Evolutionary conservation across 78 protist genomes (phyloP).

Genomic region (Pigoraptor vietnamica): DNA sequence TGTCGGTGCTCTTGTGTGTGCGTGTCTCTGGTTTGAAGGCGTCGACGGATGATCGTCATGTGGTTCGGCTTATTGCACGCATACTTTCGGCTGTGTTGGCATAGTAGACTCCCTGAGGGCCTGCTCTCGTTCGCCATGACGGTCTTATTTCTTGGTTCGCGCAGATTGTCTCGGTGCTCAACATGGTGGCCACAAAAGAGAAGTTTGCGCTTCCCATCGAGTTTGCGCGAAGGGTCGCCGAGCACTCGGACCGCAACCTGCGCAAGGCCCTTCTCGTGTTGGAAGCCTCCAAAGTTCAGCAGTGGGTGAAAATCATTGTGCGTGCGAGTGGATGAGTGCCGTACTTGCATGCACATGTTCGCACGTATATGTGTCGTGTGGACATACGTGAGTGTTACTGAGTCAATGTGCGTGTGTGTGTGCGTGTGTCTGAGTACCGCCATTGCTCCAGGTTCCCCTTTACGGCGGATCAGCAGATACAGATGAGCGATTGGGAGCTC

Average conservation of each 20-base stretch:
- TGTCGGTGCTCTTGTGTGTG: not conserved
- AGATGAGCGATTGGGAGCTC: conserved; percentile 81
- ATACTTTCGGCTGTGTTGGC: not conserved
- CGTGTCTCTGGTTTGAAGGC: not conserved
- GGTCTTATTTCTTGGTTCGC: no score
- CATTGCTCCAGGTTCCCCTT: conserved; percentile 63
- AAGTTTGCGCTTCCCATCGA: conserved; percentile 13
- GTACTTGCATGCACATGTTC: no score
- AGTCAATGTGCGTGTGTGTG: no score
- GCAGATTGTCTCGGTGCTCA: conserved; percentile 27
- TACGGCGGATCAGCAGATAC: conserved; percentile 1
- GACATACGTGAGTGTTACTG: no score
- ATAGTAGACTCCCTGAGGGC: no score
- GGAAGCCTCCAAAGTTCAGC: conserved; percentile 60
- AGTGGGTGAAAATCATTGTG: not conserved
- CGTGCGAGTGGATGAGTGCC: no score
- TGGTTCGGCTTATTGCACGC: not conserved
- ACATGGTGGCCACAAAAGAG: conserved; percentile 36
- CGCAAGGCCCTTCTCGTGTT: conserved; percentile 82
- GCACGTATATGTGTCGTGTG: no score
- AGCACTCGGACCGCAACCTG: conserved; percentile 63
- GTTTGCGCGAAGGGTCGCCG: conserved; percentile 1
- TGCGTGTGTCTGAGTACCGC: no score
- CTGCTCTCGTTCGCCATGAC: no score
- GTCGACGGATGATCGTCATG: not conserved